Base-by-base conservation (phyloP, 768 basidiomycete genomes). In the Lyophyllum semitale region DNA sequence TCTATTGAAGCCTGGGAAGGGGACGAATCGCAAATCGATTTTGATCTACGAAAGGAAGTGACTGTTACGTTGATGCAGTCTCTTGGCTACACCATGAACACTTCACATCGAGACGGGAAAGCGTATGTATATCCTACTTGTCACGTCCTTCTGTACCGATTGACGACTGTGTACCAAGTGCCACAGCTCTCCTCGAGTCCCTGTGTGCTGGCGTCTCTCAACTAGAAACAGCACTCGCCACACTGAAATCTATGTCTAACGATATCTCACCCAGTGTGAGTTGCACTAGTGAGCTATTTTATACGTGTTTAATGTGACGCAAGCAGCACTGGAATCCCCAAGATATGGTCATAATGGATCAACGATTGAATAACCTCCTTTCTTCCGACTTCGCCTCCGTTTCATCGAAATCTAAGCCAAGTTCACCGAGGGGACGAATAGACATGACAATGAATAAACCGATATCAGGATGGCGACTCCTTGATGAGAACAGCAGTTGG, bases 321-420 rank as follows among this genome's bases (percentile, higher is more conserved):
- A 5, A 12, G 27, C 53, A 87, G 83, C 58, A 69, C 18, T 89
- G 87, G 88, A 59, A 73, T 38, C 60, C 76, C 29, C 64, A 73
- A 6, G 77, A 84, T 63, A 71, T 90, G 11, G 61, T 69, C 12
- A 62, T 79, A 17, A 89, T 90, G 87, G 68, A 78, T 38, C 66
- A 80, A 35, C 79, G 88, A 49, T 72, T 87, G 17, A 62, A 69
- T 8, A 58, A 63, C 3, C 67, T 84, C 22, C 57, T 75, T 29
- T 62, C 68, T 4, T 42, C 57, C 37, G 54, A 60, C 37, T 43
- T 47, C 15, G 12, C 51, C 23, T 53, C 59, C 6, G 61, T 57
- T 25, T 12, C 58, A 30, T 40, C 41, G 6, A 27, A 17, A 27
- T 46, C 27, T 32, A 30, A 20, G 27, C 20, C 49, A 35, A 27